Evolutionary conservation across 257 asterid genomes (phyloP).

Genomic region (Solanum neorickii): DNA sequence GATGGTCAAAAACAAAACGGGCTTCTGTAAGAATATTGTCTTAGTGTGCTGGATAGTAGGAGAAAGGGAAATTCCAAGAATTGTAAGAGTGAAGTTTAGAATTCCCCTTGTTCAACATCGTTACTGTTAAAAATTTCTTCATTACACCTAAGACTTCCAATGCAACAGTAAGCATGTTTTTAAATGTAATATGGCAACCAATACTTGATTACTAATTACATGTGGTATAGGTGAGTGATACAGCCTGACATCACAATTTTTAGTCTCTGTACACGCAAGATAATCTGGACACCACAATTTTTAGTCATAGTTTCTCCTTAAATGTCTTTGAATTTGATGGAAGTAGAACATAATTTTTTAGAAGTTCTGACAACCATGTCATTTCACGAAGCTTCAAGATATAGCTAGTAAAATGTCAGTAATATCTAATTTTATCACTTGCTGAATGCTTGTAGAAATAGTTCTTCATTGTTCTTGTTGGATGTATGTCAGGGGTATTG

Average conservation of each 20-base stretch:
- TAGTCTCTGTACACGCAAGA: background rate
- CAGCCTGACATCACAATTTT: background rate
- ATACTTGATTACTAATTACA: background rate
- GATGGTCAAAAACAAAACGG: background rate
- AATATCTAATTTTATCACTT: background rate
- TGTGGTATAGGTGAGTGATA: background rate
- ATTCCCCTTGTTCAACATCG: background rate
- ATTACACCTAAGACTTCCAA: background rate
- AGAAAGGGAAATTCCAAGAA: background rate
- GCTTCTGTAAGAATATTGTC: background rate
- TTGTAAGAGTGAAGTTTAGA: background rate
- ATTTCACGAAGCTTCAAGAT: background rate
- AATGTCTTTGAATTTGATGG: background rate
- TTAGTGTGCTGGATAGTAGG: background rate
- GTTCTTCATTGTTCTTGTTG: background rate
- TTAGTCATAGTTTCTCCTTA: background rate
- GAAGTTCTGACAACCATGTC: background rate
- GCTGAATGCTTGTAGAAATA: background rate
- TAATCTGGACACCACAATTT: background rate
- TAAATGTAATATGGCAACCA: background rate
- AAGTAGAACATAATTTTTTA: background rate
- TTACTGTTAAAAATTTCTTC: background rate
- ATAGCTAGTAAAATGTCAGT: background rate
- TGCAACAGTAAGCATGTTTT: background rate
- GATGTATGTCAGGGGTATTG: constrained; percentile 52